These are phyloP conservation scores for Leccinum obscurum DNA, from an alignment of 768 basidiomycete species.

Conservation along the genomic window DNA sequence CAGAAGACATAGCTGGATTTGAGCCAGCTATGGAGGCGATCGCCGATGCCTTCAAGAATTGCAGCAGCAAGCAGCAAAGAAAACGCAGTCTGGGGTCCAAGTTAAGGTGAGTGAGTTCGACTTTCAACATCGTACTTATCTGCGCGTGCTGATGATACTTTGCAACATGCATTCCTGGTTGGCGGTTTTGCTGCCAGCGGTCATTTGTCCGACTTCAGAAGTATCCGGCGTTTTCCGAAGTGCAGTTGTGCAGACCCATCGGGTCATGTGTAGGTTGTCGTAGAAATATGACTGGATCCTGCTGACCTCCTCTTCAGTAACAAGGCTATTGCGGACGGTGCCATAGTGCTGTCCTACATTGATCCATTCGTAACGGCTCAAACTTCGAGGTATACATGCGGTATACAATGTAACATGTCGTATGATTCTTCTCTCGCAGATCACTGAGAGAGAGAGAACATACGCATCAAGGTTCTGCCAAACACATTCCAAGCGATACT, in stretches of 20 bases:
- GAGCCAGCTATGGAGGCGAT: constrained; percentile 42
- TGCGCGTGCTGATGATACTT: not conserved
- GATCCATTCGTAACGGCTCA: constrained; percentile 47
- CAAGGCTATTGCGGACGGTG: constrained; percentile 55
- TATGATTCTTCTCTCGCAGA: constrained; percentile 35
- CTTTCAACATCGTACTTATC: not conserved
- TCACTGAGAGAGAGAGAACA: constrained; percentile 19
- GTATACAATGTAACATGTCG: constrained; percentile 27
- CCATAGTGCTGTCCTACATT: constrained; percentile 34
- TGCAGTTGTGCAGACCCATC: constrained; percentile 47
- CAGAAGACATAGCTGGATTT: constrained; percentile 35
- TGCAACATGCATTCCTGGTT: constrained; percentile 44
- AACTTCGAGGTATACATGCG: constrained; percentile 43
- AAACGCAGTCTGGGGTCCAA: constrained; percentile 18
- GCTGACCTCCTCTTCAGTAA: constrained; percentile 27
- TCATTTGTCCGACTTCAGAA: constrained; percentile 45
- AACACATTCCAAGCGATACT: constrained; percentile 40
- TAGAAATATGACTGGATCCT: not conserved
- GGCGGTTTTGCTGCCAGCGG: constrained; percentile 53
- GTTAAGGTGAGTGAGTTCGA: not conserved
- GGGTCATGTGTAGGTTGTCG: constrained; percentile 40
- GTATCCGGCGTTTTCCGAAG: constrained; percentile 36
- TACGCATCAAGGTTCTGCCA: constrained; percentile 26
- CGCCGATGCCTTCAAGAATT: constrained; percentile 32
- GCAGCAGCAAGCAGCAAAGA: constrained; percentile 22